Evolutionary conservation across 768 basidiomycete genomes (phyloP).

Genomic region (Clathrus columnatus): DNA sequence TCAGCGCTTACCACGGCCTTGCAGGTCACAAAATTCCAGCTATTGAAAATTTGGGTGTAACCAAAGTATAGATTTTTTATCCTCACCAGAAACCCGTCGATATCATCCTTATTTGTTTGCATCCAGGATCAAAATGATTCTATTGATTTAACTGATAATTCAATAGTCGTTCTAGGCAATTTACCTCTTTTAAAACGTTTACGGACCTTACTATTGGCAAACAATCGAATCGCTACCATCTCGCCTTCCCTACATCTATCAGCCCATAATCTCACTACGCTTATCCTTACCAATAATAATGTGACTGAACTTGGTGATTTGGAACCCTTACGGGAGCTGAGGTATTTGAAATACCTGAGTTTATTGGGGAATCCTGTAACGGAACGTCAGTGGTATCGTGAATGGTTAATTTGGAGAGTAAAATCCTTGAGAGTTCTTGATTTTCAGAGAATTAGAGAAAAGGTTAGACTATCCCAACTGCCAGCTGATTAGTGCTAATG

Average conservation of each 20-base stretch:
- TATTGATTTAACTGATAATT: conserved; percentile 91
- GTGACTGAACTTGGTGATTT: conserved; percentile 76
- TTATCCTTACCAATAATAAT: conserved; percentile 79
- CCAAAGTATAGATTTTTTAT: conserved; percentile 42
- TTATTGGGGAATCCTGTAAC: conserved; percentile 76
- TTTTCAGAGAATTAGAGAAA: conserved; percentile 91
- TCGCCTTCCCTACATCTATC: conserved; percentile 78
- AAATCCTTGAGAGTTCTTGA: conserved; percentile 84
- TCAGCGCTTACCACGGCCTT: conserved; percentile 7
- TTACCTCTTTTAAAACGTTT: conserved; percentile 81
- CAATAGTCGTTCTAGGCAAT: conserved; percentile 73
- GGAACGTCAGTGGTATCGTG: conserved; percentile 93
- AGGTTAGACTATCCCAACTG: conserved; percentile 39
- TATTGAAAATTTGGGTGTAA: conserved; percentile 94
- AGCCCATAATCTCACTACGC: conserved; percentile 72
- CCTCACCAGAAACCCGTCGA: conserved; percentile 13
- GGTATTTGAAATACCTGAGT: conserved; percentile 63
- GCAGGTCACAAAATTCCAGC: conserved; percentile 89
- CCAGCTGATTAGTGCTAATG: not conserved
- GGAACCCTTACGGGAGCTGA: conserved; percentile 71
- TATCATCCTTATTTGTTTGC: conserved; percentile 5
- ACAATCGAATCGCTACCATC: conserved; percentile 81
- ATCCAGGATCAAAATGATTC: conserved; percentile 84
- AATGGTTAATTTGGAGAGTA: conserved; percentile 89
- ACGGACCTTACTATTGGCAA: conserved; percentile 75